Conservation (phyloP, 805 yeast genomes). For the Debaryomyces castellii region DNA sequence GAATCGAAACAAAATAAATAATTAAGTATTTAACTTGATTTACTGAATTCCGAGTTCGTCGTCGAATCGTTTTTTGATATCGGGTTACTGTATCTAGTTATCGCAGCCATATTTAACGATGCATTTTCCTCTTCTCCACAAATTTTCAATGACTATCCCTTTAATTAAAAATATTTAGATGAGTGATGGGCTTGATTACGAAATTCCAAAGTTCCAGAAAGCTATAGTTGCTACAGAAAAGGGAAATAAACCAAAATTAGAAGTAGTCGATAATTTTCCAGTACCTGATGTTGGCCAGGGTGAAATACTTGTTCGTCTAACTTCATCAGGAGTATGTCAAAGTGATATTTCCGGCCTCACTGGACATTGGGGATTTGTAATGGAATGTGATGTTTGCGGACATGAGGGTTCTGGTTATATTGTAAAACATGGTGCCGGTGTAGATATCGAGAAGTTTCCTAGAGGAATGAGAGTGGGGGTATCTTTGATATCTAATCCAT, state of each 20-base stretch:
- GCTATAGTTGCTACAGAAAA: conserved; percentile 30
- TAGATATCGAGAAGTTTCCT: conserved; percentile 62
- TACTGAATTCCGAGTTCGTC: too few species aligned
- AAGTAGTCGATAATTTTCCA: conserved; percentile 58
- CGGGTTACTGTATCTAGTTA: too few species aligned
- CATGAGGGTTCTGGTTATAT: conserved; percentile 89
- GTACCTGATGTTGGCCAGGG: conserved; percentile 77
- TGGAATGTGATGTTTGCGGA: conserved; percentile 75
- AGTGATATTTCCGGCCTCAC: conserved; percentile 92
- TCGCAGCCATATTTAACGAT: not conserved
- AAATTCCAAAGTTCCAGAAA: conserved; percentile 19
- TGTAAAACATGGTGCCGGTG: conserved; percentile 60
- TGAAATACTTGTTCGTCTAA: conserved; percentile 76
- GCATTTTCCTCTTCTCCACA: not conserved
- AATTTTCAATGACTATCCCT: too few species aligned
- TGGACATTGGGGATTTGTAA: conserved; percentile 81
- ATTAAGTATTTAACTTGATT: too few species aligned
- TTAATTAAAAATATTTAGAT: too few species aligned
- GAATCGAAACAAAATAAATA: too few species aligned
- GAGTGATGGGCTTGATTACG: not conserved
- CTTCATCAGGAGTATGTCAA: conserved; percentile 91
- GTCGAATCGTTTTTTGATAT: too few species aligned
- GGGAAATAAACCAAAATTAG: conserved; percentile 15
- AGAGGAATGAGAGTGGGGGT: conserved; percentile 80
- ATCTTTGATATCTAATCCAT: conserved; percentile 79